Conservation (phyloP, 2,329 filamentous ascomycete genomes). For the Chrysoporthe puriensis region DNA sequence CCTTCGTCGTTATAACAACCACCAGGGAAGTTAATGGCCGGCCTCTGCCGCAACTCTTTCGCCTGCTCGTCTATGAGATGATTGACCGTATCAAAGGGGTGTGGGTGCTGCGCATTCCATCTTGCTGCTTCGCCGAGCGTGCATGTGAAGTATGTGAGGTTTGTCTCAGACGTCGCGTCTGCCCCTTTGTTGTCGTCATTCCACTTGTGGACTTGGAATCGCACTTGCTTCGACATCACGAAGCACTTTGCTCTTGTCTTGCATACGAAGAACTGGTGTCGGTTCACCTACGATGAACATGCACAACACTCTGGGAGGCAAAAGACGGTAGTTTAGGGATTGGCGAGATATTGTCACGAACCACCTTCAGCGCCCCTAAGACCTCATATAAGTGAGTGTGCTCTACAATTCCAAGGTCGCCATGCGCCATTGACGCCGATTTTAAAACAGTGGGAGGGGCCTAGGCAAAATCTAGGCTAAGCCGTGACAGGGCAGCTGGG, state of each 20-base stretch:
- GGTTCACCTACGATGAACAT: not conserved
- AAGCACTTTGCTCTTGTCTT: not conserved
- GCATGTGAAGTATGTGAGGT: slow-evolving; percentile 61
- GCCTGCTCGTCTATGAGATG: slow-evolving; percentile 56
- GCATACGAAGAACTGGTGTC: too few relatives aligned
- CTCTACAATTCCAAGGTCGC: not conserved
- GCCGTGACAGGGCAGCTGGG: not conserved
- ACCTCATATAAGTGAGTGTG: not conserved
- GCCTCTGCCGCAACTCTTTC: slow-evolving; percentile 38
- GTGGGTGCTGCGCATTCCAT: slow-evolving; percentile 38
- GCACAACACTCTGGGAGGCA: not conserved
- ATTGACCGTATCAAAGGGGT: slow-evolving; percentile 49
- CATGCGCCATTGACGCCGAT: not conserved
- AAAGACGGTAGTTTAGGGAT: not conserved
- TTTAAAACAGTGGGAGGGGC: not conserved
- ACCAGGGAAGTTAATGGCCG: slow-evolving; percentile 40
- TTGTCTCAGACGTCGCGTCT: not conserved
- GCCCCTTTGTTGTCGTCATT: not conserved
- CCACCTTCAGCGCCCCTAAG: not conserved
- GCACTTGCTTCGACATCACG: slow-evolving; percentile 20
- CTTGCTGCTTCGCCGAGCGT: slow-evolving; percentile 59
- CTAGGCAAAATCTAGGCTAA: not conserved
- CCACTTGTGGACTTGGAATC: slow-evolving; percentile 18
- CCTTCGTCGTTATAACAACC: slow-evolving; percentile 24
- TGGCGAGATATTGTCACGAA: not conserved